Evolutionary conservation across 1,284 basidiomycete species (phyloP).

Genomic region (Trichosporon sp.): DNA sequence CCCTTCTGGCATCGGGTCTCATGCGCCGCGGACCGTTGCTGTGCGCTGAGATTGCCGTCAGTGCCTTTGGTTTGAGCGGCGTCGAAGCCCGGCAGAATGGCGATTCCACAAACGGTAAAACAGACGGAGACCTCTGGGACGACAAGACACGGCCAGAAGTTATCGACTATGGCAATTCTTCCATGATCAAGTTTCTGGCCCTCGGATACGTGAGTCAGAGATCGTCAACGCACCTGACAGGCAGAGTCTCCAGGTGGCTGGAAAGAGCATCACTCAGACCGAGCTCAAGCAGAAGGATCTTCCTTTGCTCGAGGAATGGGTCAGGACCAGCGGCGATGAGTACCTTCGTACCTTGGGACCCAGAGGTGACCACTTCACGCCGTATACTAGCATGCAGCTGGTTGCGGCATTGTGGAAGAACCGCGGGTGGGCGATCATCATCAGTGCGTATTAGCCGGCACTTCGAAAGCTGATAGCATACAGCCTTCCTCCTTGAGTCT

Average conservation of each 20-base stretch:
- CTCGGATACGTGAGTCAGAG: constrained; percentile 35
- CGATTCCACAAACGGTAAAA: constrained; percentile 9
- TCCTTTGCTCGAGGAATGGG: constrained; percentile 36
- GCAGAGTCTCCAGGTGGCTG: constrained; percentile 29
- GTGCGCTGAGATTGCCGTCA: constrained; percentile 16
- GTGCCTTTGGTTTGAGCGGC: not conserved
- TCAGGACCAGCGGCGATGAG: constrained; percentile 20
- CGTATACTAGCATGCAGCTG: constrained; percentile 25
- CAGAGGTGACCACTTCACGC: constrained; percentile 15
- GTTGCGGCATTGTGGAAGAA: constrained; percentile 33
- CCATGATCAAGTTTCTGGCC: constrained; percentile 39
- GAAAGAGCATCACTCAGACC: constrained; percentile 24
- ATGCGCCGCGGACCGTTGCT: constrained; percentile 41
- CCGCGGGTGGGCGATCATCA: constrained; percentile 24
- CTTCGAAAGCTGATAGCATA: not conserved
- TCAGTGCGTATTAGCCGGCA: constrained; percentile 23
- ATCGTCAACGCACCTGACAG: not conserved
- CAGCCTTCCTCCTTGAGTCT: constrained; percentile 35
- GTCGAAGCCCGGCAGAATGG: constrained; percentile 5
- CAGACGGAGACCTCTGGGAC: constrained; percentile 7
- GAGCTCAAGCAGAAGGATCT: constrained; percentile 35
- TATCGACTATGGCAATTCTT: constrained; percentile 38
- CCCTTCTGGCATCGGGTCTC: constrained; percentile 17
- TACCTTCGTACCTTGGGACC: constrained; percentile 10
- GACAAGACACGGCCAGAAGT: constrained; percentile 44